A percentile compares a stretch with the other conserved stretches of the same genome.
Evolutionary conservation across 345 rosid genomes (phyloP).

Genomic region (Firmiana major): DNA sequence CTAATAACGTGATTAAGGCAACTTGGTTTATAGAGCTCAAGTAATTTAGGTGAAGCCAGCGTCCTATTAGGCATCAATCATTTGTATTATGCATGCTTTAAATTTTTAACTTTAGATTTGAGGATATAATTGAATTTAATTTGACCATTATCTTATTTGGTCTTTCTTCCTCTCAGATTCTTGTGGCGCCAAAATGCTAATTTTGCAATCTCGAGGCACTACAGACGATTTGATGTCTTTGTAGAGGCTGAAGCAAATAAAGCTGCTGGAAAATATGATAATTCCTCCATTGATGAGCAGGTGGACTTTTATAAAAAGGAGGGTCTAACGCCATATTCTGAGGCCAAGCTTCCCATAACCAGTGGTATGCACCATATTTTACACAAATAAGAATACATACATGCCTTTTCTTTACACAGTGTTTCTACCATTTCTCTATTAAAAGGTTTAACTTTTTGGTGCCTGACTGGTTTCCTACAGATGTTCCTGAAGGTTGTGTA

Average conservation of each 20-base stretch:
- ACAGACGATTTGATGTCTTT: conserved; percentile 77
- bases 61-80: background rate
- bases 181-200: conserved; percentile 74
- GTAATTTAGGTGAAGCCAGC: background rate
- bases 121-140: conserved; percentile 2
- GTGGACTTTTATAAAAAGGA: conserved; percentile 69
- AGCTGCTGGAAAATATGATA: conserved; percentile 80
- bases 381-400: background rate
- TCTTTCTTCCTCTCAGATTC: conserved; percentile 43
- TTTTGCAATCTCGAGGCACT: conserved; percentile 83
- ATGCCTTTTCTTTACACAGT: background rate
- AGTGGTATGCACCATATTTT: conserved; percentile 51
- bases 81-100: background rate
- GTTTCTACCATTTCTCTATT: background rate
- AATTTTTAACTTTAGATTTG: background rate
- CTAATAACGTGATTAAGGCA: background rate
- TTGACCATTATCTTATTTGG: background rate
- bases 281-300: conserved; percentile 74
- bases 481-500: conserved; percentile 98
- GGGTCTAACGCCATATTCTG: conserved; percentile 75
- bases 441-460: background rate
- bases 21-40: background rate
- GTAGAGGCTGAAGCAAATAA: conserved; percentile 91
- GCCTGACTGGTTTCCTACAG: conserved; percentile 35
- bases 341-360: conserved; percentile 79